Evolutionary conservation across 129 eudicot species (phyloP), one percentile per base, ranked within the genome.

Genomic region (Deinandra increscens): DNA sequence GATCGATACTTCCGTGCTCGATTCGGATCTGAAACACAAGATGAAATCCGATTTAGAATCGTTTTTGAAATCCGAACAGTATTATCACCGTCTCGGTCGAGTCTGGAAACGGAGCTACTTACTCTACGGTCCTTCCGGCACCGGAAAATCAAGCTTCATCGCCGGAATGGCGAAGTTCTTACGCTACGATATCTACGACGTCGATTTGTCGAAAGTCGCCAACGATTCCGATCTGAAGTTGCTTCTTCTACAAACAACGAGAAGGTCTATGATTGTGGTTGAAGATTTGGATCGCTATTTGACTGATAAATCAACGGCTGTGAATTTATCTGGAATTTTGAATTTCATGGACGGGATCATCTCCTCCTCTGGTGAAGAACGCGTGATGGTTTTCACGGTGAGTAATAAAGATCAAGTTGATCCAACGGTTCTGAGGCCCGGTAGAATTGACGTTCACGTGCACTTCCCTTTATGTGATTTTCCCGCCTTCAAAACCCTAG

Each of bases 311-410:
- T 77, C 88, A 54, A 73, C 85, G 64, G 72, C 78, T 51, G 78
- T 81, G 63, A 84, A 80, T 65, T 51, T 81, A 13, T 69, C 88
- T 1, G 91, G 91, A 4, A 70, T 92, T 23, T 49, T 84, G 6
- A 86, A 88, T 31, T 92, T 92, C 74, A 92, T 92, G 98, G 98
- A 92, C 54, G 98, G 98, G 36, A 78, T 92, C 6, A 67, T 86
- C 46, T 81, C 90, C 4, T 70, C 88, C 33, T 92, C 91, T 64
- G 90, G 98, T 13, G 96, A 92, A 44, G 98, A 92, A 58, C 84
- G 98, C 7, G 88, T 92, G 37, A 86, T 92, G 98, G 87, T 92
- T 11, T 86, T 92, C 34, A 92, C 98, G 0, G 84, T 86, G 76
- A 88, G 79, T 69, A 54, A 78, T 12, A 88, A 88, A 44, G 87